Evolutionary conservation across 208 protist species (phyloP).

Genomic region (Wallacemonas rigidus): DNA sequence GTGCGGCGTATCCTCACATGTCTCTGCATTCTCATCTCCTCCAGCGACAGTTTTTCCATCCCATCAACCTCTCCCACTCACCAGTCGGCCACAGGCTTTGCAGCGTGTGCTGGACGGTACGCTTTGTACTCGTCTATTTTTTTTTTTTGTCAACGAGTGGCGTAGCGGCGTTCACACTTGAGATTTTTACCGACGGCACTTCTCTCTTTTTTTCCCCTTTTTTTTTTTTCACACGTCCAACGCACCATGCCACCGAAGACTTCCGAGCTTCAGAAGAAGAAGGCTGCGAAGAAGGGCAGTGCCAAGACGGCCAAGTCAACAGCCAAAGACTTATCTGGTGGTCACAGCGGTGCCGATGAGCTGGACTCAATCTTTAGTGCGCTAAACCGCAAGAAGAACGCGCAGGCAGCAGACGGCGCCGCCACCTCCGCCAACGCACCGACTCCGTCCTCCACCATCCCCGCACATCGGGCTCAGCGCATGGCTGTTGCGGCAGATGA

Average conservation of each 20-base stretch:
- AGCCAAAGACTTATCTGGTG: neutral
- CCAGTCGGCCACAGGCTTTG: too few relatives aligned
- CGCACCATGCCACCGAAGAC: neutral
- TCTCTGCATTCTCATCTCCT: too few relatives aligned
- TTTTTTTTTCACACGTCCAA: slow-evolving; percentile 7
- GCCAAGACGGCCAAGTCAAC: neutral
- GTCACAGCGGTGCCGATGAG: neutral
- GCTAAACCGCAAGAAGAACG: slow-evolving; percentile 2
- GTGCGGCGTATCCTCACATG: too few relatives aligned
- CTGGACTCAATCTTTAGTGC: slow-evolving; percentile 9
- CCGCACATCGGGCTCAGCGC: neutral
- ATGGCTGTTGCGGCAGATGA: neutral
- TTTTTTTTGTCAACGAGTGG: neutral
- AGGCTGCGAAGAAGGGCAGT: slow-evolving; percentile 20
- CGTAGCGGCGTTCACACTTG: neutral
- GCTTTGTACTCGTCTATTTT: slow-evolving; percentile 3
- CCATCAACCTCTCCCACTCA: too few relatives aligned
- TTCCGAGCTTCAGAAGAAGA: slow-evolving; percentile 19
- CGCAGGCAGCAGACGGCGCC: neutral
- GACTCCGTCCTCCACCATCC: neutral
- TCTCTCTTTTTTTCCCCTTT: neutral
- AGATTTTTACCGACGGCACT: neutral
- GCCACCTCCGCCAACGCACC: neutral
- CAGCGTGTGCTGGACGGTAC: too few relatives aligned
- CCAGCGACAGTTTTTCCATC: too few relatives aligned